phyloP scores from a whole-genome alignment of 2,329 filamentous ascomycete species.

The Didymella sp. region DNA sequence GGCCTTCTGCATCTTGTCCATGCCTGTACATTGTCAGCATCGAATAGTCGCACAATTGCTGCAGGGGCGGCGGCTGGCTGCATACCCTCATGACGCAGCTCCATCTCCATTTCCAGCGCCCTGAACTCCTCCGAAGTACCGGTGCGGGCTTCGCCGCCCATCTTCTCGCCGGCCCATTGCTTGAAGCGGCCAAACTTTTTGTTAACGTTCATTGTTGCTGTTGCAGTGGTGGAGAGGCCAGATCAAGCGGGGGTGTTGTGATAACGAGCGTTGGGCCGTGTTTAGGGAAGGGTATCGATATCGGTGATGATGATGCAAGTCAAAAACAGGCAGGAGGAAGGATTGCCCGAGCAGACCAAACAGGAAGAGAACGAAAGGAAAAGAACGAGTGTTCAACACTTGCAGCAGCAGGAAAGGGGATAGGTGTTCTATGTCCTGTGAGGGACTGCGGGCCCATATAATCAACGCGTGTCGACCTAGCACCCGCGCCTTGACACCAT shows the following conservation, averaged over 20 bases:
- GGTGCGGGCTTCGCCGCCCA: slow-evolving; percentile 90
- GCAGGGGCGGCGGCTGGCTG: slow-evolving; percentile 12
- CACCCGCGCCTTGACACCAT: slow-evolving; percentile 6
- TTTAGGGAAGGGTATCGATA: slow-evolving; percentile 24
- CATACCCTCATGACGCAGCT: slow-evolving; percentile 82
- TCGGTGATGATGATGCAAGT: slow-evolving; percentile 19
- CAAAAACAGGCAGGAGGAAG: slow-evolving; percentile 25
- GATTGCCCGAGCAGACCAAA: slow-evolving; percentile 8
- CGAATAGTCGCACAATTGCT: background rate
- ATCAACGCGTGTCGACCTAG: slow-evolving; percentile 14
- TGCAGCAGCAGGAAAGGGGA: slow-evolving; percentile 10
- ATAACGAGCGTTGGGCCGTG: slow-evolving; percentile 25
- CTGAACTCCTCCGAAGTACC: slow-evolving; percentile 90
- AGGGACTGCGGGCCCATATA: slow-evolving; percentile 16
- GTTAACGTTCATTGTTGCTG: slow-evolving; percentile 65
- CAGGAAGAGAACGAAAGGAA: slow-evolving; percentile 4
- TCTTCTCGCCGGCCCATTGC: slow-evolving; percentile 97
- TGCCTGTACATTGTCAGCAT: slow-evolving; percentile 63
- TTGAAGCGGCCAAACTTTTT: slow-evolving; percentile 96
- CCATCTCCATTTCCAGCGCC: slow-evolving; percentile 87
- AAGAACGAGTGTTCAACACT: slow-evolving; percentile 7
- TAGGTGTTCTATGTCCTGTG: slow-evolving; percentile 7
- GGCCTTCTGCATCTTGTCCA: slow-evolving; percentile 86
- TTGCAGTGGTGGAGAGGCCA: slow-evolving; percentile 12
- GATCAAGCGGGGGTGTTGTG: slow-evolving; percentile 25